Evolutionary conservation across 1,139 yeast genomes (phyloP), one percentile per base, ranked within the genome.

Genomic region (Candida tetrigidarum): DNA sequence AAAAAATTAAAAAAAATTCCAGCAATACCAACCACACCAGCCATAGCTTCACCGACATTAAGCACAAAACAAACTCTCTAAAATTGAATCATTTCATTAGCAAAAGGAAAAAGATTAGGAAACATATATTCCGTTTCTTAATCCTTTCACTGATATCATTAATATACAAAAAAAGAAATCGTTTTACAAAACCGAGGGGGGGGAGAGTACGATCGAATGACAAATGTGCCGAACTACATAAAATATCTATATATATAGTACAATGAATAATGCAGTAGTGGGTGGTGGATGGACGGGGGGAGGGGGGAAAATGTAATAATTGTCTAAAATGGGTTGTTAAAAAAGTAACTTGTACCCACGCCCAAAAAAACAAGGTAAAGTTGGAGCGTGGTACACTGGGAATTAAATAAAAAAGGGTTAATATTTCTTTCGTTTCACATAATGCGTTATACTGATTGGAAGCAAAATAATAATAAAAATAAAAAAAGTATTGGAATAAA

Each of bases 171-270:
- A 22, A 25, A 25, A 25, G 11, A n/a, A 22, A 22, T 34, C 27
- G 19, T 33, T 34, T 34, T 34, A 34, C 37, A 22, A 22, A 28
- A 22, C 22, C 15, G 8, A 20, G 20, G 11, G 22, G 20, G 14
- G 33, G 11, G 19, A 7, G n/a, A 32, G 35, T 15, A 7, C 11
- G 20, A 29, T 7, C 20, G 25, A 25, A 11, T 2, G 41, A 27
- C 28, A 34, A 27, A 33, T 26, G 18, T 27, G 37, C 28, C 28
- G 12, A 34, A 34, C 37, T 34, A 34, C 28, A 34, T 34, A 34
- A 34, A 32, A 14, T 23, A 34, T 34, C 37, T 34, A 34, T 34
- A 34, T 34, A 34, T 34, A 34, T 34, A 34, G 28, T 34, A 34
- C 37, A 34, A 22, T 11, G 16, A 23, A 22, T 11, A 34, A 32